These are phyloP conservation scores for Gastrolobium bilobum DNA, from an alignment of 306 rosid species.

Conservation along the genomic window DNA sequence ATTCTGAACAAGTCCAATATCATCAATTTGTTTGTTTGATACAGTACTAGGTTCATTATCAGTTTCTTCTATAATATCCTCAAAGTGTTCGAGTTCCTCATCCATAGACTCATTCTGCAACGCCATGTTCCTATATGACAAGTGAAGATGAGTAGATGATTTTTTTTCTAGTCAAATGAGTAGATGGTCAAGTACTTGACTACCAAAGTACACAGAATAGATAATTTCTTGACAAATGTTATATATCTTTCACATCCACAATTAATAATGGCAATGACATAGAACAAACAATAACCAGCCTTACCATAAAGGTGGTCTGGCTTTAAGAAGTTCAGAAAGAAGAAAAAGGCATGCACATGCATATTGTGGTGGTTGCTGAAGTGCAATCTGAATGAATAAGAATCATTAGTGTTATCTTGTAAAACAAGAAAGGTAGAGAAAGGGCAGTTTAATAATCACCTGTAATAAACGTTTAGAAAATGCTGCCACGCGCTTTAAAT, in stretches of 20 bases:
- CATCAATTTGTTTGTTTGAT: slow-evolving; percentile 48
- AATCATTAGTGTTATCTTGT: slow-evolving; percentile 1
- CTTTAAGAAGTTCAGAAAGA: slow-evolving; percentile 94
- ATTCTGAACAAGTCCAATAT: slow-evolving; percentile 43
- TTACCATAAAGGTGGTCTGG: slow-evolving; percentile 92
- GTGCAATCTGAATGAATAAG: slow-evolving; percentile 75
- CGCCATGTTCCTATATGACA: slow-evolving; percentile 65
- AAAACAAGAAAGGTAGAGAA: slow-evolving; percentile 1
- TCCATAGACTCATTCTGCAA: slow-evolving; percentile 71
- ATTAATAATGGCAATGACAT: background rate
- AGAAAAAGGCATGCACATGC: slow-evolving; percentile 96
- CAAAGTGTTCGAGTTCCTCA: slow-evolving; percentile 85
- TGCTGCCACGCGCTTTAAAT: slow-evolving; percentile 89
- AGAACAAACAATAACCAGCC: slow-evolving; percentile 10
- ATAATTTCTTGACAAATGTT: background rate
- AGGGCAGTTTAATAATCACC: slow-evolving; percentile 55
- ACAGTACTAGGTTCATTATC: slow-evolving; percentile 58
- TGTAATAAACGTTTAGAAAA: slow-evolving; percentile 90
- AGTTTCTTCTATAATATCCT: slow-evolving; percentile 80
- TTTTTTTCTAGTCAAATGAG: background rate
- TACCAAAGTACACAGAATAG: background rate
- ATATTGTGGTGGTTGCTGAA: slow-evolving; percentile 96
- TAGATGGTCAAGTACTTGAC: background rate
- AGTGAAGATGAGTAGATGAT: background rate
- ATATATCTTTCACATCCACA: slow-evolving; percentile 3